A percentile compares a stretch with the other conserved stretches of the same genome.
Evolutionary conservation across 1,284 basidiomycete genomes (phyloP).

Genomic region (Butyriboletus appendiculatus): DNA sequence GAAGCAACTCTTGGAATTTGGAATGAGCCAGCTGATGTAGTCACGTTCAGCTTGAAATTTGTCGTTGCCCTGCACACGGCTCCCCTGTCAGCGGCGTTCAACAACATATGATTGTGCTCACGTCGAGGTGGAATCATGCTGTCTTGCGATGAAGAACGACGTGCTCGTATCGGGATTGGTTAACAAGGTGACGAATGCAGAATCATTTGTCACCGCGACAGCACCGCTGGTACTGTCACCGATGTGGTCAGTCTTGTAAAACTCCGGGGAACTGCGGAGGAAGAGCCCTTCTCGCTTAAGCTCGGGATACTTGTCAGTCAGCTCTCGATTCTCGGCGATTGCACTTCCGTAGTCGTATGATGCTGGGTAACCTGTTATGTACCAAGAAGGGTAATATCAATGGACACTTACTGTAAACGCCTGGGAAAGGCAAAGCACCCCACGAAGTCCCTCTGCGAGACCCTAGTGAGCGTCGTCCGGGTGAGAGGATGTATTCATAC

Average conservation of each 20-base stretch:
- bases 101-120: conserved; percentile 36
- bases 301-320: conserved; percentile 71
- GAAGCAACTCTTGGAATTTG: conserved; percentile 54
- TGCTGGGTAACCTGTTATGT: conserved; percentile 29
- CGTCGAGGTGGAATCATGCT: conserved; percentile 66
- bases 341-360: conserved; percentile 72
- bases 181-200: conserved; percentile 62
- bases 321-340: conserved; percentile 67
- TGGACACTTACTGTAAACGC: conserved; percentile 50
- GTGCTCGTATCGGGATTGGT: conserved; percentile 64
- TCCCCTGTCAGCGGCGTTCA: conserved; percentile 7
- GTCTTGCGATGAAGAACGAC: conserved; percentile 71
- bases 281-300: conserved; percentile 76
- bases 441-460: conserved; percentile 69
- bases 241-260: conserved; percentile 76
- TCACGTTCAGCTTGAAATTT: conserved; percentile 57
- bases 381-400: background rate
- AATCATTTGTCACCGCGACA: conserved; percentile 47
- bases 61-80: conserved; percentile 42
- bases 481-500: conserved; percentile 37
- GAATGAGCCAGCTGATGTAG: conserved; percentile 49
- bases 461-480: conserved; percentile 1
- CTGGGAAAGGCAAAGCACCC: conserved; percentile 72
- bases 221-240: conserved; percentile 58
- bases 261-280: conserved; percentile 70